Conservation (phyloP, 371 early-diverging fungal species). For the Mucor piriformis region DNA sequence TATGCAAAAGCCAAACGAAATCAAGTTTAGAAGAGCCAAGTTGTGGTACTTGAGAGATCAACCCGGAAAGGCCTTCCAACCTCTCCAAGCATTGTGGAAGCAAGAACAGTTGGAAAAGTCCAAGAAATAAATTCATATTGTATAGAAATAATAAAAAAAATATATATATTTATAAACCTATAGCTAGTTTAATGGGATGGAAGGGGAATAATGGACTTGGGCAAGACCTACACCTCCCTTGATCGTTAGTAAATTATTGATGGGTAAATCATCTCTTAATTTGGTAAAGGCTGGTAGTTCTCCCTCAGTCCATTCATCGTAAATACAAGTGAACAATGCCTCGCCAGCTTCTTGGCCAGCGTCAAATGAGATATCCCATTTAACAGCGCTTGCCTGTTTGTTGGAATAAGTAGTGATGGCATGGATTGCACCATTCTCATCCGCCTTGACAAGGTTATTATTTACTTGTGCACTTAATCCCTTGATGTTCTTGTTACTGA, state of each 20-base stretch:
- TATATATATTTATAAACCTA: background rate
- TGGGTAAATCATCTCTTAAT: conserved; percentile 29
- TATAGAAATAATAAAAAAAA: background rate
- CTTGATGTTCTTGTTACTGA: conserved; percentile 2
- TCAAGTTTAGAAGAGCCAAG: conserved; percentile 76
- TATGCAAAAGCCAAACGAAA: conserved; percentile 62
- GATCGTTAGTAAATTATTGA: conserved; percentile 27
- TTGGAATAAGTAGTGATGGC: conserved; percentile 19
- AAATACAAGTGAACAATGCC: conserved; percentile 47
- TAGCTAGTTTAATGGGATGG: conserved; percentile 10
- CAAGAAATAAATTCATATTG: conserved; percentile 15
- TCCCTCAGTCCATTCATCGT: conserved; percentile 52
- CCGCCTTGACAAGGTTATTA: conserved; percentile 1
- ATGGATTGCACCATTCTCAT: conserved; percentile 3
- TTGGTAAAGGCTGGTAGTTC: conserved; percentile 49
- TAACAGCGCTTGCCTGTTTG: conserved; percentile 3
- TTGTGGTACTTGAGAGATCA: conserved; percentile 80
- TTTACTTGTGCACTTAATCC: conserved; percentile 24
- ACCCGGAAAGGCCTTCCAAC: conserved; percentile 73
- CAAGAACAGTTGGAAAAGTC: conserved; percentile 49
- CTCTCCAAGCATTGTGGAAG: conserved; percentile 59
- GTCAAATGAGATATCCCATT: conserved; percentile 26
- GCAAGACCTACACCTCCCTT: conserved; percentile 38
- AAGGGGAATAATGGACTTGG: conserved; percentile 26
- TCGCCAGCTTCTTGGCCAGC: conserved; percentile 22